Evolutionary conservation across 176 grass and related monocot genomes (phyloP), one percentile per base, ranked within the genome.

Genomic region (Oryza glumipatula): DNA sequence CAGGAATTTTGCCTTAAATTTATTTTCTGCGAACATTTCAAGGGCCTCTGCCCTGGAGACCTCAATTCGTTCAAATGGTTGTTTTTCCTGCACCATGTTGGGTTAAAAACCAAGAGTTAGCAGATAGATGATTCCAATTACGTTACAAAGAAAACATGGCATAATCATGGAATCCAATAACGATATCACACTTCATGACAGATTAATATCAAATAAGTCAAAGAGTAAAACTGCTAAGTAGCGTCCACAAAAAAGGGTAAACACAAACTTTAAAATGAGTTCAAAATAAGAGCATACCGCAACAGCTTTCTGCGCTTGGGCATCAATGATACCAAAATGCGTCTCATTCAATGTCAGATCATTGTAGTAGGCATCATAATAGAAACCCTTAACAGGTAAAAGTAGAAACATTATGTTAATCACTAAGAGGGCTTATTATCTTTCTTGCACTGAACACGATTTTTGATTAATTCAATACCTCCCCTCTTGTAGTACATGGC

Each of bases 401-500:
- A 73, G 83, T 77, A 49, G 9, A 83, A 80, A 80, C 68, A 74
- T 70, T 21, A 74, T 45, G 41, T 32, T 56, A 54, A 71, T 54
- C 9, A 65, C 21, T 48, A 76, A 85, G 16, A 47, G 21, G 24
- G 67, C 5, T n/a, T 54, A 52, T n/a, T 54, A 52, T 11, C 4
- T 49, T 72, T 14, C 21, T 73, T 47, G 41, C 10, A 16, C 39
- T 64, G 45, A 33, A 4, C 72, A 21, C 45, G 75, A n/a, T 28
- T 75, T 4, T 7, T 38, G 7, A 43, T 9, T 46, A 80, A 48
- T 77, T 58, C 24, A 78, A 84, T 87, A 98, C 96, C 96, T 99
- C 96, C 73, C 96, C 96, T 91, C 96, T 95, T 88, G 96, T 99
- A 64, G 93, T 95, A 68, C 96, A 99, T 30, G 96, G 96, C 3